Percentiles rank a stretch among this genome's conserved stretches.
phyloP scores from a whole-genome alignment of 306 rosid species.

The Ziziphus jujuba region DNA sequence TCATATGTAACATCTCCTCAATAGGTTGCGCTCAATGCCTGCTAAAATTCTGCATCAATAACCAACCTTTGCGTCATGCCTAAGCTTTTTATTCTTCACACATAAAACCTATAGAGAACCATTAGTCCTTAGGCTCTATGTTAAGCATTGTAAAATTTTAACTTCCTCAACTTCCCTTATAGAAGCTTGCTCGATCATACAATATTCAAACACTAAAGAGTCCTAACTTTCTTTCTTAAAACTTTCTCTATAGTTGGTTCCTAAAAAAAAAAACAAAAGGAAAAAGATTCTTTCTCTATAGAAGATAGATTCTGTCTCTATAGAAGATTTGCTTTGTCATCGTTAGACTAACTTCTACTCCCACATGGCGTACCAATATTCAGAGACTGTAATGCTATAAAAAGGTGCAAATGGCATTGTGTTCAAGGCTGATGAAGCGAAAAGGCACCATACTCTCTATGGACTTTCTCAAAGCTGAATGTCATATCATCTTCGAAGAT shows the following conservation, averaged over 20 bases:
- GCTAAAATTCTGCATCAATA: conserved; percentile 2
- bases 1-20: too few relatives aligned
- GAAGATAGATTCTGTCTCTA: too few relatives aligned
- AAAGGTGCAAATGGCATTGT: conserved; percentile 2
- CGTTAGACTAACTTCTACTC: not conserved
- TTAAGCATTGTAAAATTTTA: not conserved
- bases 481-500: conserved; percentile 18
- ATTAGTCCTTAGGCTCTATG: not conserved
- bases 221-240: too few relatives aligned
- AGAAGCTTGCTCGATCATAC: not conserved
- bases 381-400: conserved; percentile 12
- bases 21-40: too few relatives aligned
- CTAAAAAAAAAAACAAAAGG: too few relatives aligned
- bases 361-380: not conserved
- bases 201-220: too few relatives aligned
- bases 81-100: conserved; percentile 10
- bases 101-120: conserved; percentile 18
- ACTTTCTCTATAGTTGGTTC: not conserved
- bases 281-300: too few relatives aligned
- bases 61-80: not conserved
- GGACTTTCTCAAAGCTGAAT: conserved; percentile 29
- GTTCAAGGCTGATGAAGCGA: conserved; percentile 18
- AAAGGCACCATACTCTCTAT: conserved; percentile 6
- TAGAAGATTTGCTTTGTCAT: conserved; percentile 10
- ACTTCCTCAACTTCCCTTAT: conserved; percentile 13